A percentile compares a stretch with the other conserved stretches of the same genome.
phyloP scores from a whole-genome alignment of 768 basidiomycete species.

The Pulveroboletus sp. region DNA sequence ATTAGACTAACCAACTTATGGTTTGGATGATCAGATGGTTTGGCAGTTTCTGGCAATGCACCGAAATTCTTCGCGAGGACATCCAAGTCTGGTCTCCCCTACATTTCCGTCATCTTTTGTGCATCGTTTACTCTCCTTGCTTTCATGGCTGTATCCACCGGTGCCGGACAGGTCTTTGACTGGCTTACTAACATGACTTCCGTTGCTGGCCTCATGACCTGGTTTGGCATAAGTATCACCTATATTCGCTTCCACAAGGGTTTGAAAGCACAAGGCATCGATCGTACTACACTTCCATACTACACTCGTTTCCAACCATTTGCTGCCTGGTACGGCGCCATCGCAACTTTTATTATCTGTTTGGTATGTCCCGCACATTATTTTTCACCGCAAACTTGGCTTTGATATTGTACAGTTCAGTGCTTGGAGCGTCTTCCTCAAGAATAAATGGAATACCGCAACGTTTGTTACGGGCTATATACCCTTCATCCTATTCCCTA shows the following conservation, averaged over 20 bases:
- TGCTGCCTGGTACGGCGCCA: slow-evolving; percentile 55
- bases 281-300: slow-evolving; percentile 72
- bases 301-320: slow-evolving; percentile 64
- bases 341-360: slow-evolving; percentile 46
- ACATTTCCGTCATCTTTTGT: slow-evolving; percentile 66
- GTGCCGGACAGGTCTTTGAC: slow-evolving; percentile 71
- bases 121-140: slow-evolving; percentile 67
- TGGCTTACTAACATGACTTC: slow-evolving; percentile 83
- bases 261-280: slow-evolving; percentile 74
- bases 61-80: slow-evolving; percentile 76
- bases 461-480: slow-evolving; percentile 86
- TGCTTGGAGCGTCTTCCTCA: slow-evolving; percentile 52
- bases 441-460: slow-evolving; percentile 50
- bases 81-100: slow-evolving; percentile 72
- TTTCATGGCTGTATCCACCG: slow-evolving; percentile 71
- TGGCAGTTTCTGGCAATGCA: slow-evolving; percentile 78
- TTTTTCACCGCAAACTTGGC: neutral
- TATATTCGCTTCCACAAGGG: slow-evolving; percentile 87
- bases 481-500: slow-evolving; percentile 67
- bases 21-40: slow-evolving; percentile 53
- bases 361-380: slow-evolving; percentile 45
- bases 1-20: neutral
- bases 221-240: slow-evolving; percentile 75
- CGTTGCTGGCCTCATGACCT: slow-evolving; percentile 68
- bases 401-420: slow-evolving; percentile 44